Base-by-base conservation (phyloP, 2,329 filamentous ascomycete species). In the Fusarium newnesense region DNA sequence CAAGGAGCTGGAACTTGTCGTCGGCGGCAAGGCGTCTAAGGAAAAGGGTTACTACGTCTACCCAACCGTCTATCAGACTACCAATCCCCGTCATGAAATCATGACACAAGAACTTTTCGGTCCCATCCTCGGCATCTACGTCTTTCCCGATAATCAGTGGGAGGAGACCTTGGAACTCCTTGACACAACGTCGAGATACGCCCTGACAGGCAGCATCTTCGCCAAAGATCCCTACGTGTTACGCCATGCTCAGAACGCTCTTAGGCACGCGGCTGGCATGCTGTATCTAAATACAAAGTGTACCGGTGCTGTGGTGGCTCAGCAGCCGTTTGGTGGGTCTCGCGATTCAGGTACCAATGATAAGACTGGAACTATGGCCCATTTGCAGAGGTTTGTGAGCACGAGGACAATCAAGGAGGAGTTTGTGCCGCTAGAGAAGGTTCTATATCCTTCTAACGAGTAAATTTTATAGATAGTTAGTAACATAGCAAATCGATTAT, bases 141-240 rank as follows among this genome's bases (percentile, higher is more conserved):
- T 87, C n/a, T 87, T 87, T 76, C 81, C 84, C 8, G 86, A 87
- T 72, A 66, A 54, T 30, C 43, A 65, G 16, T 75, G 72, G 72
- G 70, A 75, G 2, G 70, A 75, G 7, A 74, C 73, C 1, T n/a
- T 75, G 9, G 52, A 57, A 24, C 64, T 64, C 1, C 36, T 76
- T 4, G 70, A 76, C 36, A 72, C 67, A 4, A 76, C 74, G 2
- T 74, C 74, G 3, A 61, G 70, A 13, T 76, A 76, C 15, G 76
- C 75, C 18, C 85, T 94, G 30, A 94, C 92, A 0, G 92, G 92
- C 7, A 87, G 91, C 53, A 85, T 94, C 40, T 94, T 94, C 79
- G 91, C 92, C 2, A 83, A 86, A 62, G 91, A 93, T 78, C 84
- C 91, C 19, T 82, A 85, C 15, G 90, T 87, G 8, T 83, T 94